Base-by-base conservation (phyloP, 768 basidiomycete species). In the Mycena polygramma region DNA sequence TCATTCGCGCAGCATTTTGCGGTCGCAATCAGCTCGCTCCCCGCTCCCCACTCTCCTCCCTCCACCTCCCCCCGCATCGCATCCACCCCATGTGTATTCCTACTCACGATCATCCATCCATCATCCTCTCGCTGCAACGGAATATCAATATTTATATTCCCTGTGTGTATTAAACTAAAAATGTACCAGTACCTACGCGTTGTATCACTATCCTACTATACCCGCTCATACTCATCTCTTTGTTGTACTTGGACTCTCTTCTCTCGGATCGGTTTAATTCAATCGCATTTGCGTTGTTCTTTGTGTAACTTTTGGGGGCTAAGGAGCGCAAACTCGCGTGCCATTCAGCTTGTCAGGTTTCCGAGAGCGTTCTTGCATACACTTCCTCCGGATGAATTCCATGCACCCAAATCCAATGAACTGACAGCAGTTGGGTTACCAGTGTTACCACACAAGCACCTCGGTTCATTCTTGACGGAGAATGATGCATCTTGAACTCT, bases 101-200 rank as follows among this genome's bases (percentile, higher is more conserved):
- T 55, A 55, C 20, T n/a, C 36, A 6, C 14, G 30, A 30, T 6
- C 19, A 53, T 17, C 19, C 53, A 37, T 55, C 19, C 52, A 26
- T 30, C 20, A 6, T 53, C 54, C 8, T 37, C 36, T 55, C 13
- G 22, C 30, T 30, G 30, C 30, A 30, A 2, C 30, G 30, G 30
- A 43, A 26, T 60, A 48, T 35, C 17, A 15, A 57, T 57, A 17
- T 57, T 24, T 39, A 7, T 35, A 45, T 41, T 41, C 41, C 45
- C 30, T 6, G 30, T 30, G 45, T 59, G 58, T 48, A 46, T 59
- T 43, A 30, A 30, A 59, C n/a, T 15, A 59, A 59, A 59, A 59
- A 59, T 59, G 58, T 59, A 59, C 30, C 53, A 30, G 19, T 5
- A 35, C 26, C 26, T 59, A 59, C 15, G 7, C 41, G 15, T 46